These are phyloP conservation scores for Bipolaris oryzae DNA, from an alignment of 2,329 filamentous ascomycete genomes.

Conservation along the genomic window DNA sequence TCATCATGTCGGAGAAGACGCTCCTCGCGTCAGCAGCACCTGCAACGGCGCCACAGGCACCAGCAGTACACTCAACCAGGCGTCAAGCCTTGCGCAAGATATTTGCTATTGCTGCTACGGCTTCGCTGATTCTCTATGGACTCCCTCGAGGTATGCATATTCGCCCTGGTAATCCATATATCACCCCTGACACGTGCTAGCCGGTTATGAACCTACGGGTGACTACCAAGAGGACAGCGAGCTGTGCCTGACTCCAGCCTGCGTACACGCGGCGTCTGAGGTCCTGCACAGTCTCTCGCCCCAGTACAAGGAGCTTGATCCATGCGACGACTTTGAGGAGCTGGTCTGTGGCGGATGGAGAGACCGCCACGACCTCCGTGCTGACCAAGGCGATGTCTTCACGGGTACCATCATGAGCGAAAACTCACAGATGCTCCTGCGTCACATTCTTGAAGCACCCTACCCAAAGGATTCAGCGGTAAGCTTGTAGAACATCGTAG, in stretches of 20 bases:
- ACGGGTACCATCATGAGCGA: constrained; percentile 67
- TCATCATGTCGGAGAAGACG: constrained; percentile 32
- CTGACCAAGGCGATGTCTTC: constrained; percentile 67
- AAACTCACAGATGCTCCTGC: constrained; percentile 63
- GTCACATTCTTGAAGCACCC: constrained; percentile 66
- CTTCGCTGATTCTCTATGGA: constrained; percentile 30
- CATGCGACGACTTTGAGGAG: constrained; percentile 72
- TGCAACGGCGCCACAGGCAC: constrained; percentile 17
- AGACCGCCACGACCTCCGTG: constrained; percentile 66
- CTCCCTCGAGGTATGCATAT: constrained; percentile 16
- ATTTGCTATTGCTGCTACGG: constrained; percentile 24
- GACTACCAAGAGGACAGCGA: constrained; percentile 18
- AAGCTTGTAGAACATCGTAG: constrained; percentile 1
- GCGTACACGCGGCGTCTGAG: constrained; percentile 67
- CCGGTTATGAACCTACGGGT: constrained; percentile 9
- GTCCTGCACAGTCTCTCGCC: constrained; percentile 67
- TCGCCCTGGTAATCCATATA: neutral
- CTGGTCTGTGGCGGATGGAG: constrained; percentile 72
- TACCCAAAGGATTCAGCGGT: constrained; percentile 50
- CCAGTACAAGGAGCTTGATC: constrained; percentile 67
- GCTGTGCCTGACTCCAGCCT: constrained; percentile 63
- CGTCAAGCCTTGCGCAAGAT: constrained; percentile 22
- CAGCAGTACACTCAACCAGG: constrained; percentile 21
- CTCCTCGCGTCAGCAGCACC: constrained; percentile 23
- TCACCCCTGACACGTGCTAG: constrained; percentile 8